Evolutionary conservation across 805 yeast species (phyloP).

Genomic region (Lachancea lanzarotensis): DNA sequence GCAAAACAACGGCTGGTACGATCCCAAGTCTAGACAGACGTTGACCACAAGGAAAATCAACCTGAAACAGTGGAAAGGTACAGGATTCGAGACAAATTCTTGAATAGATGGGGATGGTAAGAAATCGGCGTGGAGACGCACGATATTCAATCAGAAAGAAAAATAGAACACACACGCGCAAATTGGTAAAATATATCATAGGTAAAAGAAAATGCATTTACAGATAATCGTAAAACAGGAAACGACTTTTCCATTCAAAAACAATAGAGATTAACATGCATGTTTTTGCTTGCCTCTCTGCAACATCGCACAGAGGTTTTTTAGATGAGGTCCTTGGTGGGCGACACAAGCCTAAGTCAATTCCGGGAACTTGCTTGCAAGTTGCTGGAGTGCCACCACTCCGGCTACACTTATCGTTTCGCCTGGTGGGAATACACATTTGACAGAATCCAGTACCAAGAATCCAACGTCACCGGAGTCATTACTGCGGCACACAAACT

Average conservation of each 20-base stretch:
- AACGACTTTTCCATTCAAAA: too few relatives aligned
- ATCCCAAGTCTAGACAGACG: slow-evolving; percentile 49
- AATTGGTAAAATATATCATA: too few relatives aligned
- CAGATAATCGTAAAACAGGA: too few relatives aligned
- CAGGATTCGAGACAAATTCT: neutral
- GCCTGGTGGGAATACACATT: slow-evolving; percentile 22
- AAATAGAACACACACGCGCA: neutral
- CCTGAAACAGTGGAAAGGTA: neutral
- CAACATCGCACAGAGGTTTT: too few relatives aligned
- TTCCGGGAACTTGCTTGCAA: slow-evolving; percentile 28
- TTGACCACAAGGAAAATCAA: slow-evolving; percentile 28
- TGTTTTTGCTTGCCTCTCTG: too few relatives aligned
- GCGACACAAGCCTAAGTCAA: slow-evolving; percentile 12
- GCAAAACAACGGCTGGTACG: slow-evolving; percentile 50
- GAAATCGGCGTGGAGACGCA: too few relatives aligned
- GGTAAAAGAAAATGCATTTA: too few relatives aligned
- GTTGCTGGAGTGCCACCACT: slow-evolving; percentile 28
- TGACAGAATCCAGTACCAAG: slow-evolving; percentile 30
- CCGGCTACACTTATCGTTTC: slow-evolving; percentile 30
- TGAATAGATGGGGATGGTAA: too few relatives aligned
- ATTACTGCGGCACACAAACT: slow-evolving; percentile 30
- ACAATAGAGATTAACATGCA: too few relatives aligned
- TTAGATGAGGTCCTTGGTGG: too few relatives aligned
- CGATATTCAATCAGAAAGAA: neutral
- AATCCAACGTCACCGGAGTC: slow-evolving; percentile 32